phyloP scores from a whole-genome alignment of 1,284 basidiomycete genomes.

The Veloboletus limbatus region DNA sequence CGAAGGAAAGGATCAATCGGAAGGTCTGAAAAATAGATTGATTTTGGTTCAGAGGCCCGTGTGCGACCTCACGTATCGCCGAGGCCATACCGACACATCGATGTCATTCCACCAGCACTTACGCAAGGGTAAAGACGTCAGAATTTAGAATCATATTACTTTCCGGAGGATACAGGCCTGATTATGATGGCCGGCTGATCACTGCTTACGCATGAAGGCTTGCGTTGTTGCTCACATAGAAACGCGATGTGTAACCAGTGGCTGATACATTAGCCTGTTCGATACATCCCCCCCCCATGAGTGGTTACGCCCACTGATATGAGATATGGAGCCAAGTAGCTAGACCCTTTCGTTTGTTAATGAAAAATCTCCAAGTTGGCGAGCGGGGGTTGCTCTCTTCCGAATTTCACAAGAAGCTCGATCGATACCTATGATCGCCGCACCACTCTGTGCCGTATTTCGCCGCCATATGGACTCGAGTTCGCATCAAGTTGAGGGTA shows the following conservation, averaged over 20 bases:
- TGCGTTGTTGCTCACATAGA: conserved; percentile 9
- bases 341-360: conserved; percentile 17
- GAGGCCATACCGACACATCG: conserved; percentile 8
- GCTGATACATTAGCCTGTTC: conserved; percentile 2
- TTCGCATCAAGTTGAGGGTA: conserved; percentile 14
- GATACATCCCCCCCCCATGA: conserved; percentile 10
- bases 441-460: conserved; percentile 11
- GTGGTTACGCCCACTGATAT: conserved; percentile 13
- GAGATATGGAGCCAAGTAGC: conserved; percentile 11
- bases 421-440: conserved; percentile 28
- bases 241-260: conserved; percentile 7
- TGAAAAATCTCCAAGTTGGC: conserved; percentile 27
- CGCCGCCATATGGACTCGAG: conserved; percentile 11
- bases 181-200: conserved; percentile 4
- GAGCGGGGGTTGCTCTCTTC: conserved; percentile 7
- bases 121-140: conserved; percentile 8
- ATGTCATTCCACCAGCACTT: conserved; percentile 1
- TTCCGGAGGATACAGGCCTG: not conserved
- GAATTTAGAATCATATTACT: not conserved
- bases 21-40: conserved; percentile 4
- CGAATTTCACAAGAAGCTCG: conserved; percentile 17
- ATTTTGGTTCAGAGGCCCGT: conserved; percentile 6
- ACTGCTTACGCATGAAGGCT: conserved; percentile 9
- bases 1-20: not conserved
- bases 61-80: conserved; percentile 14